Percentiles rank a stretch among this genome's conserved stretches.
phyloP scores from a whole-genome alignment of 2,329 filamentous ascomycete species.

The Furcasterigmium sp. region DNA sequence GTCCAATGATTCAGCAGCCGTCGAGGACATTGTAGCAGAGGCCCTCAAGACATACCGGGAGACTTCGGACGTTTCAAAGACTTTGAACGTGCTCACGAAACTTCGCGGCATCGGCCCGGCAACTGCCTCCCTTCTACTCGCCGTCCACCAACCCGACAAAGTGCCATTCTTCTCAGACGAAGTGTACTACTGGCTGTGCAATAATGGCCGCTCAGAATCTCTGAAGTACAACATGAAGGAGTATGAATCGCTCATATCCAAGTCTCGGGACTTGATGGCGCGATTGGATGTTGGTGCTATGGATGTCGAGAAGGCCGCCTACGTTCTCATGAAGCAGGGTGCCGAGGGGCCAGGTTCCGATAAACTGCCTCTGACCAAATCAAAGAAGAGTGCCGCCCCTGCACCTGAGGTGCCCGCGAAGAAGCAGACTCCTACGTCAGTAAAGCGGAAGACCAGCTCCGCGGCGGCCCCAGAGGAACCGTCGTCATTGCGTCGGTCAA shows the following conservation, averaged over 20 bases:
- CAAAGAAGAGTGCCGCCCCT: background rate
- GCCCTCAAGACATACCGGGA: constrained; percentile 44
- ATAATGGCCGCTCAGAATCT: constrained; percentile 38
- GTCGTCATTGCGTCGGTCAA: constrained; percentile 17
- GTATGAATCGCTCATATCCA: constrained; percentile 51
- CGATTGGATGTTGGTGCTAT: constrained; percentile 51
- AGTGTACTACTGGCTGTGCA: constrained; percentile 66
- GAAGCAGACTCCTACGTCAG: constrained; percentile 7
- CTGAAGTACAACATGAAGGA: constrained; percentile 70
- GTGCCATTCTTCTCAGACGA: constrained; percentile 79
- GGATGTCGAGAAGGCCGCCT: constrained; percentile 67
- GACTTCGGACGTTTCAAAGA: constrained; percentile 27
- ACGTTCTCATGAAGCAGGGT: constrained; percentile 52
- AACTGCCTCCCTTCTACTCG: constrained; percentile 69
- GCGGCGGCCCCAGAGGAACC: constrained; percentile 11
- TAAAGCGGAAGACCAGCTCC: constrained; percentile 15
- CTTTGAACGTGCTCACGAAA: constrained; percentile 49
- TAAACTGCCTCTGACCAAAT: background rate
- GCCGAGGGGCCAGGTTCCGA: background rate
- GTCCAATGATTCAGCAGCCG: constrained; percentile 49
- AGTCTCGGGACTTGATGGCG: constrained; percentile 34
- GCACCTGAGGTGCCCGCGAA: background rate
- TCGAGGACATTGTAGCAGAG: constrained; percentile 42
- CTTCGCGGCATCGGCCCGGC: constrained; percentile 76
- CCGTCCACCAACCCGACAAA: constrained; percentile 52